Evolutionary conservation across 169 alveolate genomes (phyloP), one percentile per base, ranked within the genome.

Genomic region (Besnoitia besnoiti): DNA sequence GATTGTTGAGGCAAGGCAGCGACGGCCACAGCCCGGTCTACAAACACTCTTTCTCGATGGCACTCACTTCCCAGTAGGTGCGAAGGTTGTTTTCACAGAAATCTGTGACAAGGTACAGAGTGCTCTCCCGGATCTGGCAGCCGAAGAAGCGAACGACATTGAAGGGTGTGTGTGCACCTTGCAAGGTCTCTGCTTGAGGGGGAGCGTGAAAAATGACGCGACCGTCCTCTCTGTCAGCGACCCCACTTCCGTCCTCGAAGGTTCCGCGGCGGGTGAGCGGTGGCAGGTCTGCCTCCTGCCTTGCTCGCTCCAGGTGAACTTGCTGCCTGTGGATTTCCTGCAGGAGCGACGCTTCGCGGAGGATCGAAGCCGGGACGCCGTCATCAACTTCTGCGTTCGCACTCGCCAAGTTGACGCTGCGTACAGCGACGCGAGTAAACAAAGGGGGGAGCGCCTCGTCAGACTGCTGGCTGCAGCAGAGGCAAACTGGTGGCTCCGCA

Each of bases 321-420:
- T 30, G 77, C 87, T 62, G 47, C 37, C 95, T 96, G 62, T 91
- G 59, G 35, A 95, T 46, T 16, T 95, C 84, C 82, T 94, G 91
- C 77, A 96, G 87, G 62, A 94, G 95, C 21, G 97, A 92, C 35
- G 95, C 42, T 85, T 96, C 98, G 49, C 98, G 93, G 44, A 96
- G 94, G 40, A 96, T 85, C 21, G 96, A 93, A 4, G 98, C 96
- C 0, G 98, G 98, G 0, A 96, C 90, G 24, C 98, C 98, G 67
- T 96, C 98, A 87, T 96, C 97, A 30, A 94, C 89, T 0, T 96
- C 97, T 30, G 97, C 98, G 85, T 96, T 96, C 47, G 97, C 95
- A n/a, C 95, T 95, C 92, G 94, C 96, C 30, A 96, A 46, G 91
- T 92, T 91, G 33, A 96, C 96, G 79, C 94, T 95, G 80, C 97